phyloP scores from a whole-genome alignment of 768 basidiomycete genomes.

The Hypholoma sublateritium region DNA sequence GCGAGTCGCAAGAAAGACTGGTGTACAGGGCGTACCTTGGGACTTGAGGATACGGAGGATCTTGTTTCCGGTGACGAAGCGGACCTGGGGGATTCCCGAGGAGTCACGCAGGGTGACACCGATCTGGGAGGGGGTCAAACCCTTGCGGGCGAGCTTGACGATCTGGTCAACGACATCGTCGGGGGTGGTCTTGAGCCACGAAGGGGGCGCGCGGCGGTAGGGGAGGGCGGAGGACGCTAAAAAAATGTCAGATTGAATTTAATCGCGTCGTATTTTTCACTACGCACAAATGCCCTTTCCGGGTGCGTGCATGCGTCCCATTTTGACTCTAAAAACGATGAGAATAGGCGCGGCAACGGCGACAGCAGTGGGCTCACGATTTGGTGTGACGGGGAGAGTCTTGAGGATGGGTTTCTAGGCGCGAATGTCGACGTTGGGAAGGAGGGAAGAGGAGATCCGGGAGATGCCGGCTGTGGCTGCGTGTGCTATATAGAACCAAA shows the following conservation, averaged over 20 bases:
- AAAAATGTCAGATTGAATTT: constrained; percentile 7
- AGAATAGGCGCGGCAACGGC: constrained; percentile 6
- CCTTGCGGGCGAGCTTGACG: constrained; percentile 96
- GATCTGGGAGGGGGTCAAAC: constrained; percentile 96
- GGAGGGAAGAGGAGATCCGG: constrained; percentile 27
- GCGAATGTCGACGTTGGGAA: constrained; percentile 27
- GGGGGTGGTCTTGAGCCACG: constrained; percentile 95
- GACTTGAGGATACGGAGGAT: constrained; percentile 97
- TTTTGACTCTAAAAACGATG: constrained; percentile 41
- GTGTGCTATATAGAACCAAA: constrained; percentile 60
- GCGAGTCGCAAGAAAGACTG: background rate
- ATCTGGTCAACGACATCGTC: constrained; percentile 97
- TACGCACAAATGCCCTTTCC: constrained; percentile 98
- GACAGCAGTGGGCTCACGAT: constrained; percentile 20
- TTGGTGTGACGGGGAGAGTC: constrained; percentile 30
- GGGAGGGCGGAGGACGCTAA: constrained; percentile 93
- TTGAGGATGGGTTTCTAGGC: constrained; percentile 47
- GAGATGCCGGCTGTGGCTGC: constrained; percentile 43
- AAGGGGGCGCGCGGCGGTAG: constrained; percentile 91
- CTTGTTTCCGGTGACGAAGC: constrained; percentile 99
- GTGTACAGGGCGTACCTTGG: constrained; percentile 59
- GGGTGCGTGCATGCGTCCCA: constrained; percentile 99
- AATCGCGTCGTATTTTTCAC: background rate
- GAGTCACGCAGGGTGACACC: constrained; percentile 98
- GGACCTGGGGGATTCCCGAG: constrained; percentile 97